Evolutionary conservation across 2,329 filamentous ascomycete species (phyloP).

Genomic region (Immersiporthe knoxdaviesiana): DNA sequence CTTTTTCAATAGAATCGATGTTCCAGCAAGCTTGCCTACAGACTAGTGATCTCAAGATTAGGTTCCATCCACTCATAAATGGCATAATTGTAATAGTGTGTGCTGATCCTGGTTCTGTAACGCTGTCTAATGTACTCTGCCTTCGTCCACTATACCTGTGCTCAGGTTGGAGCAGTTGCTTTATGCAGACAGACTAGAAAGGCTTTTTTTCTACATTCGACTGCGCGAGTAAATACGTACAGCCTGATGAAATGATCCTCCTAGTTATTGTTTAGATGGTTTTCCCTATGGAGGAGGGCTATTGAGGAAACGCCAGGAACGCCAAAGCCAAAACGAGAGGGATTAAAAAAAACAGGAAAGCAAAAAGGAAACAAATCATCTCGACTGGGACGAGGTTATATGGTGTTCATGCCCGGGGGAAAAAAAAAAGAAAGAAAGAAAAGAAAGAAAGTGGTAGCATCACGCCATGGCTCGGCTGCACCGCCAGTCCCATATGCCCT

Average conservation of each 20-base stretch:
- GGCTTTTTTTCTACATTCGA: not conserved
- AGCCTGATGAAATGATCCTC: not conserved
- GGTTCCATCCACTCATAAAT: not conserved
- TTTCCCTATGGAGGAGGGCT: not conserved
- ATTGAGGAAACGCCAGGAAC: not conserved
- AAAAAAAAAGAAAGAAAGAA: not conserved
- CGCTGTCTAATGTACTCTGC: not conserved
- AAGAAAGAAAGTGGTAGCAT: not conserved
- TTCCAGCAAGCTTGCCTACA: not conserved
- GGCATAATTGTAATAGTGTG: not conserved
- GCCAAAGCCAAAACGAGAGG: not conserved
- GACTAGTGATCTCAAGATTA: not conserved
- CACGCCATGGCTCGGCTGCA: not conserved
- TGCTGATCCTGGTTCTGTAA: not conserved
- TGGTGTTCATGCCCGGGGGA: no score
- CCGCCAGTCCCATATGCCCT: slow-evolving; percentile 7
- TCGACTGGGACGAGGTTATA: slow-evolving; percentile 9
- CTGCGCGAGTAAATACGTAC: not conserved
- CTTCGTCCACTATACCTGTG: not conserved
- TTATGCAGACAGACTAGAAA: not conserved
- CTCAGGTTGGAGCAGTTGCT: not conserved
- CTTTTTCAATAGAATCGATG: not conserved
- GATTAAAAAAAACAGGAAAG: not conserved
- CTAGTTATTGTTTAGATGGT: not conserved
- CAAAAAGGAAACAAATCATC: not conserved